phyloP scores from a whole-genome alignment of 2,329 filamentous ascomycete species.

The Cytospora mali region DNA sequence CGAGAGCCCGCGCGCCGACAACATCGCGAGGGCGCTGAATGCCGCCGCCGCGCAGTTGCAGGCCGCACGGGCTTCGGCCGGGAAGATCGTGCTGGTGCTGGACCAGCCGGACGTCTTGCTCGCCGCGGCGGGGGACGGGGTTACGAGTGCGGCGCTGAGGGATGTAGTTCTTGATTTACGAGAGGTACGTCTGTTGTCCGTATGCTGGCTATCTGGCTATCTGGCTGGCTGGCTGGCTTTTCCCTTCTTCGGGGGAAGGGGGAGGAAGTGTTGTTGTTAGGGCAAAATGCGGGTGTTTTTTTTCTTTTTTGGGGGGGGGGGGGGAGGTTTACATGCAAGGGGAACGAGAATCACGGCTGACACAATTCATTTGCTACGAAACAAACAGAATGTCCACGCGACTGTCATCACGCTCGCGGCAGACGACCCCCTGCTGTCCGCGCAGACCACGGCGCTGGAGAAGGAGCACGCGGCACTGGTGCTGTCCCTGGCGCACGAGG shows the following conservation, averaged over 20 bases:
- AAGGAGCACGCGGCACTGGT: constrained; percentile 71
- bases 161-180: constrained; percentile 61
- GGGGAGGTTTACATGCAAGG: too few relatives aligned
- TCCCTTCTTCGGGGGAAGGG: too few relatives aligned
- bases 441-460: constrained; percentile 66
- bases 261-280: too few relatives aligned
- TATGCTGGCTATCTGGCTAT: neutral
- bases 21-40: constrained; percentile 44
- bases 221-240: too few relatives aligned
- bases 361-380: neutral
- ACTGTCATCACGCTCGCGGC: constrained; percentile 71
- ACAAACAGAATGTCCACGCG: constrained; percentile 61
- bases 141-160: constrained; percentile 50
- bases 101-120: constrained; percentile 69
- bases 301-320: too few relatives aligned
- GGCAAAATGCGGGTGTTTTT: too few relatives aligned
- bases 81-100: constrained; percentile 58
- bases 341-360: neutral
- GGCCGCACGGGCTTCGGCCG: constrained; percentile 21
- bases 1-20: constrained; percentile 37
- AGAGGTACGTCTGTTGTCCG: constrained; percentile 55
- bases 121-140: constrained; percentile 51
- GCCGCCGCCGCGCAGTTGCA: constrained; percentile 43
- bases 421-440: constrained; percentile 69
- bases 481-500: constrained; percentile 73